Percentiles rank a stretch among this genome's conserved stretches.
These are phyloP conservation scores for Candida hispaniensis DNA, from an alignment of 805 yeast genomes.

Conservation along the genomic window DNA sequence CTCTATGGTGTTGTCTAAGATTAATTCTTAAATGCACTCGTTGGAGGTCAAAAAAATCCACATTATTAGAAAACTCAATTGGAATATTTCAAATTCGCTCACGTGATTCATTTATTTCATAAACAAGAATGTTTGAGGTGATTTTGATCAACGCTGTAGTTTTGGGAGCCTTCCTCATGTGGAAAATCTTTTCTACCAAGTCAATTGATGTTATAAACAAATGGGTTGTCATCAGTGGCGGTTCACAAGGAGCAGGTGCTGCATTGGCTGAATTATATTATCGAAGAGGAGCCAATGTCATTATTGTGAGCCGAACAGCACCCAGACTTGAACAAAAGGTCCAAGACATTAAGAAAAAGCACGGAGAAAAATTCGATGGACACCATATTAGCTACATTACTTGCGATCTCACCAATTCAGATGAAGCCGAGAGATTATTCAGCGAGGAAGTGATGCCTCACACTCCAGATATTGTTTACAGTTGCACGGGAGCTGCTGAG, in stretches of 20 bases:
- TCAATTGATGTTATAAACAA: constrained; percentile 28
- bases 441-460: constrained; percentile 24
- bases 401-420: constrained; percentile 57
- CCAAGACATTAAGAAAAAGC: constrained; percentile 29
- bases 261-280: constrained; percentile 56
- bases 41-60: too few relatives aligned
- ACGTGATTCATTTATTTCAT: too few relatives aligned
- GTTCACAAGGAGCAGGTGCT: constrained; percentile 87
- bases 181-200: too few relatives aligned
- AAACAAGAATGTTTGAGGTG: too few relatives aligned
- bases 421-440: constrained; percentile 39
- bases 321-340: constrained; percentile 44
- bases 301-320: constrained; percentile 69
- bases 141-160: too few relatives aligned
- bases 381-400: constrained; percentile 37
- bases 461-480: constrained; percentile 60
- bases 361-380: constrained; percentile 18
- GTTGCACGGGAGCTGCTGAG: constrained; percentile 80
- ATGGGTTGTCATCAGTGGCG: constrained; percentile 75
- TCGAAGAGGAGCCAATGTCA: constrained; percentile 47
- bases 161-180: too few relatives aligned
- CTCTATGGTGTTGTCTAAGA: too few relatives aligned
- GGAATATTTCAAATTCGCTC: too few relatives aligned
- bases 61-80: too few relatives aligned
- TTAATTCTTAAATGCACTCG: too few relatives aligned